Evolutionary conservation across 768 basidiomycete species (phyloP).

Genomic region (Rhodocollybia butyracea): DNA sequence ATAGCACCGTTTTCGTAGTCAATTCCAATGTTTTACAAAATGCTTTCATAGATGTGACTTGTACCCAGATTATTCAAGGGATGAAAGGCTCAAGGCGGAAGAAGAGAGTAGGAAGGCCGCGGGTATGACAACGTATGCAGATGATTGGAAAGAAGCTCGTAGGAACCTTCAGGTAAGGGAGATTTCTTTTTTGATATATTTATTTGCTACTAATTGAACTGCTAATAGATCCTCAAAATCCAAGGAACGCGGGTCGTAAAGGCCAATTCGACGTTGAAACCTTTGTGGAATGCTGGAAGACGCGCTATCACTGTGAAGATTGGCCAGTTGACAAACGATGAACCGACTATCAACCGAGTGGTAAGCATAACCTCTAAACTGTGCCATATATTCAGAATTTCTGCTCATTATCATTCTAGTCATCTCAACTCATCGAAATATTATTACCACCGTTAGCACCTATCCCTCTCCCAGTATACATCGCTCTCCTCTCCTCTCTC

Average conservation of each 20-base stretch:
- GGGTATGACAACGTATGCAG: constrained; percentile 52
- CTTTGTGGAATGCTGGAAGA: constrained; percentile 63
- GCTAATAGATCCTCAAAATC: constrained; percentile 65
- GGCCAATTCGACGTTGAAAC: constrained; percentile 46
- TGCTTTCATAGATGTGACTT: neutral
- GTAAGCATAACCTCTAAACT: no score
- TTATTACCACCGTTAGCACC: constrained; percentile 25
- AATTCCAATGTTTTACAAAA: neutral
- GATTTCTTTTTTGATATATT: no score
- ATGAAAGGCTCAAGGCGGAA: constrained; percentile 33
- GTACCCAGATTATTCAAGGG: constrained; percentile 13
- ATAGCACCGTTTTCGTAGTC: neutral
- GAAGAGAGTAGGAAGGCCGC: constrained; percentile 37
- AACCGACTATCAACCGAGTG: constrained; percentile 56
- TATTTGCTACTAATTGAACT: no score
- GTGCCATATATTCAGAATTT: neutral
- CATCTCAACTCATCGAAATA: constrained; percentile 35
- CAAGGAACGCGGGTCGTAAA: constrained; percentile 67
- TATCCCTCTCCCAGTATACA: constrained; percentile 49
- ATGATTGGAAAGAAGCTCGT: constrained; percentile 65
- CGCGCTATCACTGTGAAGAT: constrained; percentile 84
- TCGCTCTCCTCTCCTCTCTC: constrained; percentile 79
- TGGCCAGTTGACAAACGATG: constrained; percentile 80
- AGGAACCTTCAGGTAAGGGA: constrained; percentile 51
- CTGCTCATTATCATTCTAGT: constrained; percentile 22